phyloP scores from a whole-genome alignment of 192 early-diverging fungal genomes.

The Phlyctochytrium planicorne region DNA sequence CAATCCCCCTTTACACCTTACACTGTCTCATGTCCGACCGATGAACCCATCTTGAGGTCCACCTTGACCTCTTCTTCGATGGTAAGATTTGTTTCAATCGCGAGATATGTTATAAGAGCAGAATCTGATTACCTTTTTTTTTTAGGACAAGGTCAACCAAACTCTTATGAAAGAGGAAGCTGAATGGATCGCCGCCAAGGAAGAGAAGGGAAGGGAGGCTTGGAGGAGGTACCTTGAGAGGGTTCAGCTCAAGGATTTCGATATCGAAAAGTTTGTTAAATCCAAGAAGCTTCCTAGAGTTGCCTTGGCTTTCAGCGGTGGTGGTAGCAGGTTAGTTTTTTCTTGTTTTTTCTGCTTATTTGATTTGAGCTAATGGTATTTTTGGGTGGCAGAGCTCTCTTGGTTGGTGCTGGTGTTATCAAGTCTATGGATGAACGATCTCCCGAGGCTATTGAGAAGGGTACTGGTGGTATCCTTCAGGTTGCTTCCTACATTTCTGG shows the following conservation, averaged over 20 bases:
- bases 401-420: conserved; percentile 22
- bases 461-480: conserved; percentile 26
- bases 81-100: too few species aligned
- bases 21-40: background rate
- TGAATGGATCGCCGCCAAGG: background rate
- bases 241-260: conserved; percentile 1
- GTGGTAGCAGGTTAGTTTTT: conserved; percentile 19
- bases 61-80: too few species aligned
- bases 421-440: conserved; percentile 13
- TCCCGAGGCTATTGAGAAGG: background rate
- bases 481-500: conserved; percentile 25
- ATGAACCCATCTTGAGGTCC: background rate
- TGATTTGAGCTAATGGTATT: background rate
- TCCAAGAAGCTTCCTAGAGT: conserved; percentile 12
- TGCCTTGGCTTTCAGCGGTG: conserved; percentile 25
- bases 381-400: conserved; percentile 18
- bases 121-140: too few species aligned
- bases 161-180: background rate
- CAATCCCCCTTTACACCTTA: background rate
- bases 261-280: background rate
- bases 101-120: too few species aligned
- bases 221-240: conserved; percentile 1
- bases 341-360: too few species aligned
- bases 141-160: too few species aligned
- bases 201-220: background rate